Evolutionary conservation across 352 stramenopile species (phyloP), one percentile per base, ranked within the genome.

Genomic region (Phytophthora ramorum): DNA sequence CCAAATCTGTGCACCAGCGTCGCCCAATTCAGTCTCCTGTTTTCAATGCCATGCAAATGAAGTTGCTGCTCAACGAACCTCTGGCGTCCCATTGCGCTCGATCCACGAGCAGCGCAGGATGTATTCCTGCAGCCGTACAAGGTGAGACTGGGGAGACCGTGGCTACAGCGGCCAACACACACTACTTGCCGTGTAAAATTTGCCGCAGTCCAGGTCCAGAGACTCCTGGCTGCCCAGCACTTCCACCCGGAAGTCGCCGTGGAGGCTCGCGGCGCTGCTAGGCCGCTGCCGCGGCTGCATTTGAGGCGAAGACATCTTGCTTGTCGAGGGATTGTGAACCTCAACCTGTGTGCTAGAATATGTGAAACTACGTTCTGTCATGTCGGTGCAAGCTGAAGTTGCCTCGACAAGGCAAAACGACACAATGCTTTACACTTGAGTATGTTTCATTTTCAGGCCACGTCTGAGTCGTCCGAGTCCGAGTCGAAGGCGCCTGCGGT

Each of bases 171-270:
- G 9, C 10, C 16, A 20, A 20, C 49, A 4, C 14, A 47, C n/a
- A 0, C 4, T 22, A 24, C 67, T 9, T 50, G 93, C 87, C 76
- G 87, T 95, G 69, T 91, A 95, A 58, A 93, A 95, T 63, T 93
- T 95, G 73, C 84, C 74, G 65, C 87, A 91, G 49, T 95, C 87
- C 20, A 93, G 65, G 61, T 95, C 87, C 51, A 95, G 71, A 19
- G 85, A 92, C 72, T 95, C 87, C 58, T 95, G 83, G 37, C 71
- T 93, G 30, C 83, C 83, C 47, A 92, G 72, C 47, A 93, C 88
- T 58, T 91, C 82, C 10, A 93, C 82, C 50, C 80, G 78, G 64
- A 91, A 88, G 44, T 85, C 75, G 17, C 79, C 79, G 44, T 89
- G 75, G 56, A 87, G 63, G 35, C 55, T 64, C 13, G 53, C 51